Evolutionary conservation across 2,329 filamentous ascomycete species (phyloP), one percentile per base, ranked within the genome.

Genomic region (Clonostachys sp.): DNA sequence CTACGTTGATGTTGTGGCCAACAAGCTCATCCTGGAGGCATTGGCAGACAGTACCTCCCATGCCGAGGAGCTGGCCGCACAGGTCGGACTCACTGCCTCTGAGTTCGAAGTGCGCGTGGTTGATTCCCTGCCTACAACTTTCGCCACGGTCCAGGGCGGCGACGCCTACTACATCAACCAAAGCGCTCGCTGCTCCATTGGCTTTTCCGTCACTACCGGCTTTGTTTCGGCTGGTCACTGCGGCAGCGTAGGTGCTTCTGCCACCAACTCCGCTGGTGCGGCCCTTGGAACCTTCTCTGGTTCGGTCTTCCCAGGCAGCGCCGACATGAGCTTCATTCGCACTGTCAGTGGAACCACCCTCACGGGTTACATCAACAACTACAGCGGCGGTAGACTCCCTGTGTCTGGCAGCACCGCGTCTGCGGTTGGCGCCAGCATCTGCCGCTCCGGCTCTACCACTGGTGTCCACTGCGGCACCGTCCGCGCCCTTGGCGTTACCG

Each of bases 181-280:
- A 7, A 16, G 16, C 44, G 51, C 49, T 44, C 60, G 66, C 4
- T 70, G 66, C 65, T 70, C 66, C 48, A 51, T 70, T 50, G 66
- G 66, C 33, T 70, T 70, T 59, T 57, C 64, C 3, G 66, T 70
- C 51, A 68, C 63, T 24, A 63, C 61, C 33, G 66, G 66, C 17
- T 70, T 69, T 56, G 66, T 70, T 34, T 61, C 65, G 20, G 66
- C 66, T 18, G 66, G 66, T 45, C 66, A 70, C 62, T 70, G 66
- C 47, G 66, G 66, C 39, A 54, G 30, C 48, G n/a, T 47, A 3
- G 66, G 66, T 42, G 35, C 34, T 20, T 51, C 58, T 47, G 62
- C 61, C 49, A 61, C 62, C 46, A 66, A 63, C 52, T 60, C 46
- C 52, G 40, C 45, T 46, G 66, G 66, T 45, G 52, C 53, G 9